These are phyloP conservation scores for Penicillium sp. DNA, from an alignment of 2,329 filamentous ascomycete species.

Conservation along the genomic window DNA sequence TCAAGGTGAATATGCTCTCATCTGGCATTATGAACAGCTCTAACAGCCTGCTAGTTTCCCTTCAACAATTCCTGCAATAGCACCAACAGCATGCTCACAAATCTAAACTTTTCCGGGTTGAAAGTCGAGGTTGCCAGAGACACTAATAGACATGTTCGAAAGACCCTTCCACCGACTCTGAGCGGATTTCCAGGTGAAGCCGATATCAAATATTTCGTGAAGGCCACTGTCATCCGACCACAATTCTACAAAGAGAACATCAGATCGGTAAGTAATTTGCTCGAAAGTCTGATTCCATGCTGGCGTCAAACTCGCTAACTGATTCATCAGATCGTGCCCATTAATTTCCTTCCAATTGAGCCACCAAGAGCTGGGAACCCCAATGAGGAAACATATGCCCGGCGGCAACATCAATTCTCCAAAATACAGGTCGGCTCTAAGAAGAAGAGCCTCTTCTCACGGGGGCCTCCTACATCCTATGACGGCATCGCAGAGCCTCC, in stretches of 20 bases:
- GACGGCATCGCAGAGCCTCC: conserved; percentile 41
- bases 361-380: conserved; percentile 67
- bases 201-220: conserved; percentile 90
- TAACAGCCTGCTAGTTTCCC: conserved; percentile 38
- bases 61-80: conserved; percentile 50
- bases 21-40: not conserved
- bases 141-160: conserved; percentile 65
- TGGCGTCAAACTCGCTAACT: not conserved
- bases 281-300: not conserved
- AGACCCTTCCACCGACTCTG: conserved; percentile 82
- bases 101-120: conserved; percentile 45
- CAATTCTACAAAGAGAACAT: conserved; percentile 89
- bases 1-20: conserved; percentile 40
- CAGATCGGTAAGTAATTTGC: conserved; percentile 46
- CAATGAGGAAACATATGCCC: conserved; percentile 77
- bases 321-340: conserved; percentile 47
- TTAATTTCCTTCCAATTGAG: conserved; percentile 92
- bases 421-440: conserved; percentile 40
- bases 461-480: conserved; percentile 28
- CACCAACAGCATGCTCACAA: conserved; percentile 45
- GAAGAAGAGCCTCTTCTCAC: conserved; percentile 60
- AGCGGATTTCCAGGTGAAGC: conserved; percentile 82
- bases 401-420: conserved; percentile 63
- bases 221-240: conserved; percentile 88
- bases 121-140: conserved; percentile 46